Conservation (phyloP, 495 filamentous ascomycete genomes). For the Delitschia confertaspora region DNA sequence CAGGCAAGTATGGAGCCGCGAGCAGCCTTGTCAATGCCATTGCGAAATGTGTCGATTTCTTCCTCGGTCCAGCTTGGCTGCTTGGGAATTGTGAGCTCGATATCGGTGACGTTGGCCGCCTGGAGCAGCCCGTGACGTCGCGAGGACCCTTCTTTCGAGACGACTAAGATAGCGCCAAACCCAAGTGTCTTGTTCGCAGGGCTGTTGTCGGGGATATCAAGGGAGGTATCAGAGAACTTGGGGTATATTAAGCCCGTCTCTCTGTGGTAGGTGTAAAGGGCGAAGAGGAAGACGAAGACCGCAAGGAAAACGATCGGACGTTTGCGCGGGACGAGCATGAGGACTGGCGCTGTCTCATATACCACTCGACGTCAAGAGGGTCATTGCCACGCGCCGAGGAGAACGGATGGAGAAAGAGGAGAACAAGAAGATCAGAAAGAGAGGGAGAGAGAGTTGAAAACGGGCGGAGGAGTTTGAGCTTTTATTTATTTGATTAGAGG, state of each 20-base stretch:
- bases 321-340: slow-evolving; percentile 21
- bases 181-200: slow-evolving; percentile 24
- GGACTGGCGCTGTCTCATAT: not conserved
- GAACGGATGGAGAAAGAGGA: too few relatives aligned
- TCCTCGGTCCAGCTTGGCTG: slow-evolving; percentile 34
- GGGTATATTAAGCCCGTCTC: slow-evolving; percentile 13
- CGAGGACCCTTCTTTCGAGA: slow-evolving; percentile 26
- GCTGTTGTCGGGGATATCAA: not conserved
- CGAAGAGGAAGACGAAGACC: slow-evolving; percentile 7
- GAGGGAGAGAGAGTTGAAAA: not conserved
- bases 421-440: too few relatives aligned
- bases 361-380: not conserved
- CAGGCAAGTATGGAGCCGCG: slow-evolving; percentile 30
- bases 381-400: too few relatives aligned
- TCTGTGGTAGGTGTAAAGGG: slow-evolving; percentile 19
- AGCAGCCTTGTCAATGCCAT: slow-evolving; percentile 23
- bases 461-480: not conserved
- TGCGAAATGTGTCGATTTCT: slow-evolving; percentile 24
- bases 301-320: slow-evolving; percentile 13
- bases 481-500: too few relatives aligned
- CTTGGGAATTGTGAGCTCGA: slow-evolving; percentile 32
- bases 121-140: slow-evolving; percentile 28
- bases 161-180: slow-evolving; percentile 33
- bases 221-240: slow-evolving; percentile 6
- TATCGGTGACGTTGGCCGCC: slow-evolving; percentile 33